Evolutionary conservation across 192 early-diverging fungal species (phyloP).

Genomic region (Haplosporangium gracile): DNA sequence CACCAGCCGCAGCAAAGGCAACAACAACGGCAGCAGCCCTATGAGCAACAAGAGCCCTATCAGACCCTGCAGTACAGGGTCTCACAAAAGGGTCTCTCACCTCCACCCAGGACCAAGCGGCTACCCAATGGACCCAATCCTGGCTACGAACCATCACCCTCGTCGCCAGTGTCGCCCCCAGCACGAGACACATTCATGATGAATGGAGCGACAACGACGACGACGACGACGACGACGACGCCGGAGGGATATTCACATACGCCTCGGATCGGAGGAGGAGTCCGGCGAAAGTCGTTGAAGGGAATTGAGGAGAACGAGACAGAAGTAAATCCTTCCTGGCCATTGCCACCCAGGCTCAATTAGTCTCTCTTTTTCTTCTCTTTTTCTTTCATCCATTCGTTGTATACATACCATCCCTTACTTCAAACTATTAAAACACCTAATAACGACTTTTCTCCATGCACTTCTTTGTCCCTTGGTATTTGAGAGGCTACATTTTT

Average conservation of each 20-base stretch:
- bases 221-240: neutral
- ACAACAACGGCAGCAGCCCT: neutral
- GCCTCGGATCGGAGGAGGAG: conserved; percentile 33
- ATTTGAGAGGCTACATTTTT: neutral
- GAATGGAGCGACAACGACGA: neutral
- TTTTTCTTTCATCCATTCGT: neutral
- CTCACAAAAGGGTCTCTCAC: conserved; percentile 31
- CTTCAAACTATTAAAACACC: neutral
- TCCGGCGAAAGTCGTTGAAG: conserved; percentile 33
- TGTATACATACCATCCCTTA: neutral
- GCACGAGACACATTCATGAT: conserved; percentile 23
- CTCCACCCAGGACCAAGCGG: conserved; percentile 27
- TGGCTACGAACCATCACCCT: neutral
- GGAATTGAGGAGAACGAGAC: neutral
- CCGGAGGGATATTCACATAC: conserved; percentile 22
- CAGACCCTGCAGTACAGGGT: conserved; percentile 8
- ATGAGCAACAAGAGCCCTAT: conserved; percentile 8
- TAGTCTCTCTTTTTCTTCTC: neutral
- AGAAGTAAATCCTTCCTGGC: conserved; percentile 2
- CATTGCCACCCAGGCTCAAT: conserved; percentile 1
- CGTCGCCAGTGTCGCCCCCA: neutral
- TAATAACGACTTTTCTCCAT: neutral
- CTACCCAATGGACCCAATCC: neutral
- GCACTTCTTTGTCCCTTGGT: neutral
- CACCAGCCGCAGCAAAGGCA: neutral